These are phyloP conservation scores for Saccharomycopsis lassenensis DNA, from an alignment of 805 yeast genomes.

Conservation along the genomic window DNA sequence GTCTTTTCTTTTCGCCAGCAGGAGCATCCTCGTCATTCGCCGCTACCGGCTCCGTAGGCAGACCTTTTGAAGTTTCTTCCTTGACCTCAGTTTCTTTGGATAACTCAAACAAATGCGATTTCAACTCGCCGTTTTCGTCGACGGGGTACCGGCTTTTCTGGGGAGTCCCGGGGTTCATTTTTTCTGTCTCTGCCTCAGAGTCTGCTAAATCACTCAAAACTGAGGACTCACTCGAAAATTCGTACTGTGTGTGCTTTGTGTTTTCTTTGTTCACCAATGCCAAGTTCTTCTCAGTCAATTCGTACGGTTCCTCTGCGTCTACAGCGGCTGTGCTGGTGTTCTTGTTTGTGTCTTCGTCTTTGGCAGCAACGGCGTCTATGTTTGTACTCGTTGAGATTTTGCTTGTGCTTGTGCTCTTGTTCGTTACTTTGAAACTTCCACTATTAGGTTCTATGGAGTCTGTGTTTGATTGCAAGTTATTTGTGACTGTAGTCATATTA, in stretches of 20 bases:
- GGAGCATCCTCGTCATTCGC: background rate
- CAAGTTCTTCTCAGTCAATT: no score
- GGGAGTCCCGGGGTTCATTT: slow-evolving; percentile 41
- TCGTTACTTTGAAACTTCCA: no score
- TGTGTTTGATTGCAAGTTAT: no score
- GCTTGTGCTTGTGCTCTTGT: no score
- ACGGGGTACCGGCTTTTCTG: slow-evolving; percentile 26
- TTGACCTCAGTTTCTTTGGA: slow-evolving; percentile 25
- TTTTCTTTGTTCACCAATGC: no score
- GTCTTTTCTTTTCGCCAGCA: background rate
- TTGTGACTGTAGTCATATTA: no score
- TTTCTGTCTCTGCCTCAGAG: slow-evolving; percentile 89
- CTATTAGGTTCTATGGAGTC: no score
- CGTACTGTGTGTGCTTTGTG: slow-evolving; percentile 1
- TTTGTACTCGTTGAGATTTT: no score
- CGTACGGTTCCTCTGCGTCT: no score
- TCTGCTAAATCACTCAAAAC: slow-evolving; percentile 46
- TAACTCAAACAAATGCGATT: slow-evolving; percentile 11
- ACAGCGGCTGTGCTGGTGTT: no score
- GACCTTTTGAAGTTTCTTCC: background rate
- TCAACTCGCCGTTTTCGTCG: slow-evolving; percentile 29
- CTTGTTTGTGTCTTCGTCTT: no score
- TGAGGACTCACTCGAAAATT: slow-evolving; percentile 20
- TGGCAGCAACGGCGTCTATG: no score
- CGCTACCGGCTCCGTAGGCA: slow-evolving; percentile 1